Base-by-base conservation (phyloP, 2,329 filamentous ascomycete species). In the Claviceps humidiphila region DNA sequence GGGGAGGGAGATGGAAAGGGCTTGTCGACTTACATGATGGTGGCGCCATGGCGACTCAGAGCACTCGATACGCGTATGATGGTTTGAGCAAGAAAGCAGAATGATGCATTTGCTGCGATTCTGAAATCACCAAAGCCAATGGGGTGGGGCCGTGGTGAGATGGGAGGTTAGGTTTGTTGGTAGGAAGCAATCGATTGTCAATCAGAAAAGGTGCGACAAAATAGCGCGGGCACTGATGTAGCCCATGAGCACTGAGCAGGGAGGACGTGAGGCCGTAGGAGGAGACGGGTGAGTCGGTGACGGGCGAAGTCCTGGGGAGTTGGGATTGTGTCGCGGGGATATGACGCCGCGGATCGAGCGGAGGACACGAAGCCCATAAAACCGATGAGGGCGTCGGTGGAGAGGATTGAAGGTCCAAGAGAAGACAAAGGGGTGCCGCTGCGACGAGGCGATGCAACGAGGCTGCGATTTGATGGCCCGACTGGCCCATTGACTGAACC, bases 21-120 rank as follows among this genome's bases (percentile, higher is more conserved):
- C 6, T 14, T 7, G 26, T 26, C 30, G 7, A 60, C 61, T 62
- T 53, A 64, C 61, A 54, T 52, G 61, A 59, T 53, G 61, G 59
- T 51, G 61, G 61, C 54, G 60, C 61, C 61, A 64, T 64, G 50
- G 44, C 34, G 34, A 43, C 24, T 14, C 17, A 5, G 37, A 8
- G 17, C 11, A 13, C 14, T 9, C 14, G 26, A n/a, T 14, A 9
- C 9, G 26, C 11, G 4, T 16, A 13, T 47, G 44, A 22, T 46
- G 43, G 17, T 8, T 41, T n/a, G 9, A 34, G 4, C 30, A 11
- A 11, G 30, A 34, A 11, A 34, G 30, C 30, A 34, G 30, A 34
- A 9, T 11, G 39, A 41, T 41, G 39, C 16, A n/a, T 16, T 41
- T 41, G 40, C 40, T n/a, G 17, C 6, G 14, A 17, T 17, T 17